Base-by-base conservation (phyloP, 2,329 filamentous ascomycete genomes). In the Apiospora aurea region DNA sequence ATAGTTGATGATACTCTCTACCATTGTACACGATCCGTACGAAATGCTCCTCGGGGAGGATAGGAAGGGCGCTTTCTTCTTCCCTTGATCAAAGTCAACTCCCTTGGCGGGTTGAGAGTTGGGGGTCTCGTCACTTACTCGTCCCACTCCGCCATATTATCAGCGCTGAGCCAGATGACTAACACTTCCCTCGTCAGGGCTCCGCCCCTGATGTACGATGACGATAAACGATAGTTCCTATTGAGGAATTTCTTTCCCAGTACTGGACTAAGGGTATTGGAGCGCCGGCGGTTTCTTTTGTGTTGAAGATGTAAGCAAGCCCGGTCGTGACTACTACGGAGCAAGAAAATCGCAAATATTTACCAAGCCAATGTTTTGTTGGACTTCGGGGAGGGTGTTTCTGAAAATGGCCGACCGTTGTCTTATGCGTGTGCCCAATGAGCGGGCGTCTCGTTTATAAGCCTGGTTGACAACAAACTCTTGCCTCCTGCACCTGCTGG, bases 1-100 rank as follows among this genome's bases (percentile, higher is more conserved):
- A 87, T 82, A 91, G 90, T 78, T 87, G 87, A 75, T 94, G 92
- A 79, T 90, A 94, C 67, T 87, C 85, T 78, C 93, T 87, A 73
- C 90, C 90, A 79, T 91, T 85, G 75, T 91, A 83, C 21, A 85
- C 83, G 72, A 92, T 82, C 6, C 88, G 91, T 77, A 91, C 87
- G 75, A 88, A 83, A 77, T 89, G 89, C 64, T 82, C 82, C 71
- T 87, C 75, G 83, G 83, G 75, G 80, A 79, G 78, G 70, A 79
- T 75, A 83, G 83, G 75, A 80, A 79, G 78, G 70, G 79, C 75
- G 76, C 85, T 83, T 75, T 87, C 89, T 38, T 69, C 67, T 49
- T 46, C 67, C 44, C 67, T 69, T 38, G 7, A 14, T 24, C 21
- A 38, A 34, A 64, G 57, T 64, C 57, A 64, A 34, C 11, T 41